phyloP scores from a whole-genome alignment of 2,329 filamentous ascomycete genomes.

The Microcera coccophila region DNA sequence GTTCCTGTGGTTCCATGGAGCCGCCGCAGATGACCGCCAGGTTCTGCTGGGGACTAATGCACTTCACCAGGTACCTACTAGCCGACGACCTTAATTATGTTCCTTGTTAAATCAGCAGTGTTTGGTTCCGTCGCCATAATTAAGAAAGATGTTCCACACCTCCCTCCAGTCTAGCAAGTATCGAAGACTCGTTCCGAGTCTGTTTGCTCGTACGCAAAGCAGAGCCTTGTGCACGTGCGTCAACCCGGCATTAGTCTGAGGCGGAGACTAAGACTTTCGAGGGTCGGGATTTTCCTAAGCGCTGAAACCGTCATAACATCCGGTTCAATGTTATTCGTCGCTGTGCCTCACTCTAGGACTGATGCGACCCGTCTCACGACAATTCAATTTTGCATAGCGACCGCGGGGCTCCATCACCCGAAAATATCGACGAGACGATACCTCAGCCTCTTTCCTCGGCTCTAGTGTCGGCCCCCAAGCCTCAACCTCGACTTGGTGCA shows the following conservation, averaged over 20 bases:
- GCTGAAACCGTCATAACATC: not conserved
- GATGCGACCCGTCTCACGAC: not conserved
- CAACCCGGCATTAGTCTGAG: not conserved
- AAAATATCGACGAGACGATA: not conserved
- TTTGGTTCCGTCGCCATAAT: too few relatives aligned
- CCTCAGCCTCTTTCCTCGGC: constrained; percentile 7
- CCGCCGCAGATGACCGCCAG: too few relatives aligned
- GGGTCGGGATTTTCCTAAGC: not conserved
- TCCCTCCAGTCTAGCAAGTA: too few relatives aligned
- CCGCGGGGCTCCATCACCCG: not conserved
- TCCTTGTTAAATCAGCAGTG: too few relatives aligned
- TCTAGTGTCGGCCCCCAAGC: constrained; percentile 6
- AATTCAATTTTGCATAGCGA: not conserved
- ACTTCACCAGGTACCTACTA: too few relatives aligned
- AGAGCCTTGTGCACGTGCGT: not conserved
- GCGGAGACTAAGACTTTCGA: not conserved
- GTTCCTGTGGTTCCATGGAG: too few relatives aligned
- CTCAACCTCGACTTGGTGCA: constrained; percentile 1
- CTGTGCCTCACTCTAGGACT: not conserved
- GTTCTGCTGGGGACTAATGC: too few relatives aligned
- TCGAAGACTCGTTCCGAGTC: too few relatives aligned
- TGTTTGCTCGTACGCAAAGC: too few relatives aligned
- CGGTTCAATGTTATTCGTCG: not conserved
- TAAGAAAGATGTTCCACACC: too few relatives aligned
- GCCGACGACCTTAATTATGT: too few relatives aligned